phyloP scores from a whole-genome alignment of 495 filamentous ascomycete species.

The Aspergillus carlsbadensis region DNA sequence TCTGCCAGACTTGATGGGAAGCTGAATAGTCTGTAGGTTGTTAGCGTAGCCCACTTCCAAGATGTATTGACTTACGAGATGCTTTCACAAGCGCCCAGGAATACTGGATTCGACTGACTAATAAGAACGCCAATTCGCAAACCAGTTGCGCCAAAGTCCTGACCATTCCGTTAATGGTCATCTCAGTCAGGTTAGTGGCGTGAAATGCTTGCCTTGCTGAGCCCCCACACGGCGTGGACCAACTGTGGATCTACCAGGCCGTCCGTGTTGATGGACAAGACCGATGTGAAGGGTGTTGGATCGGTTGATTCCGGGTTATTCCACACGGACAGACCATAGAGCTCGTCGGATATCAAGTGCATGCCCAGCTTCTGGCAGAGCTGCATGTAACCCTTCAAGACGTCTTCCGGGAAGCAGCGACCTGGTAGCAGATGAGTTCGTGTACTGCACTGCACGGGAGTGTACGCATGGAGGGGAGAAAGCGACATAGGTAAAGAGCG shows the following conservation, averaged over 20 bases:
- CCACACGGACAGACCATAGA: conserved; percentile 59
- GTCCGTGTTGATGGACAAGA: conserved; percentile 45
- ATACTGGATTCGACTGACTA: not conserved
- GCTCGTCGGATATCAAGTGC: conserved; percentile 63
- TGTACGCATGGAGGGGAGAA: no score
- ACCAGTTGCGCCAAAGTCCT: conserved; percentile 59
- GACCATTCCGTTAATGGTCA: no score
- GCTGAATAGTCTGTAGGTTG: no score
- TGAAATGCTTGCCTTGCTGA: no score
- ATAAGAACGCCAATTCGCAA: conserved; percentile 47
- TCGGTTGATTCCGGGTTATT: conserved; percentile 30
- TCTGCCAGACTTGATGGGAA: conserved; percentile 13
- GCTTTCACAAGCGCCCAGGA: conserved; percentile 17
- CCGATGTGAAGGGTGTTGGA: conserved; percentile 46
- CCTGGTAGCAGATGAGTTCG: conserved; percentile 64
- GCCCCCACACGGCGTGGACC: conserved; percentile 61
- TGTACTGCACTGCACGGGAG: conserved; percentile 39
- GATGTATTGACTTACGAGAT: conserved; percentile 18
- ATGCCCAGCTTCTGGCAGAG: conserved; percentile 55
- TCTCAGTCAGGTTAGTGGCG: no score
- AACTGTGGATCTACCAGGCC: conserved; percentile 49
- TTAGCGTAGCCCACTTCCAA: no score
- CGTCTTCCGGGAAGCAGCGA: no score
- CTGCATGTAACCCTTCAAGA: no score
- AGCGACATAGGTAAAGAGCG: no score